Evolutionary conservation across 2,329 filamentous ascomycete species (phyloP), one percentile per base, ranked within the genome.

Genomic region (Diplodia mutila): DNA sequence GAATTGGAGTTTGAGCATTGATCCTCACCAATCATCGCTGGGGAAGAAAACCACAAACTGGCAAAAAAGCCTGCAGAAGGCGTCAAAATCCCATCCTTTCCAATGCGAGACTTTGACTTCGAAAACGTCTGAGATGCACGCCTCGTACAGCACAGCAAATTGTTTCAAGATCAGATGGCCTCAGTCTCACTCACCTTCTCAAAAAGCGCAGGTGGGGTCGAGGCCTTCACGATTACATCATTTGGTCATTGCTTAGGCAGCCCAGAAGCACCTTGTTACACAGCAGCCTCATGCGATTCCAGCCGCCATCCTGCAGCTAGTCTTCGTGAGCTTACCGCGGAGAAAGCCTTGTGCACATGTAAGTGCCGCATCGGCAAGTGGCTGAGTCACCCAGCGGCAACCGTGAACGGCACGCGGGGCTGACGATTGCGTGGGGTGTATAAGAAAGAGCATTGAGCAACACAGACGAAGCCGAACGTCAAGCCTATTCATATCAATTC

Each of bases 341-440:
- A 61, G 25, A 49, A 29, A 32, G 16, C 16, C 25, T 9, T 9
- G 12, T 42, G 32, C 46, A 18, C 34, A 18, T 21, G 52, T n/a
- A 34, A 34, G 32, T 29, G 52, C 37, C 57, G 25, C 39, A 32
- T 61, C 57, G 57, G 57, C 57, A 61, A 49, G 57, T 16, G n/a
- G 57, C 27, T 61, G 57, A 61, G 39, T 61, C 57, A 61, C 18
- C 32, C 21, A 48, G 27, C 42, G 42, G 39, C 21, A 42, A 34
- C 39, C 37, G 25, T 34, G 18, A 8, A 14, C 32, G 53, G 53
- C 12, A n/a, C 21, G 37, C 12, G 16, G 12, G 34, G 21, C 34
- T 42, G 12, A 59, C 34, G 16, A 16, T 9, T 21, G n/a, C 42
- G 21, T 8, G 2, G 18, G n/a, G n/a, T n/a, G 18, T 21, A n/a